Conservation (phyloP, 1,139 yeast species). For the Candida sanyaensis region DNA sequence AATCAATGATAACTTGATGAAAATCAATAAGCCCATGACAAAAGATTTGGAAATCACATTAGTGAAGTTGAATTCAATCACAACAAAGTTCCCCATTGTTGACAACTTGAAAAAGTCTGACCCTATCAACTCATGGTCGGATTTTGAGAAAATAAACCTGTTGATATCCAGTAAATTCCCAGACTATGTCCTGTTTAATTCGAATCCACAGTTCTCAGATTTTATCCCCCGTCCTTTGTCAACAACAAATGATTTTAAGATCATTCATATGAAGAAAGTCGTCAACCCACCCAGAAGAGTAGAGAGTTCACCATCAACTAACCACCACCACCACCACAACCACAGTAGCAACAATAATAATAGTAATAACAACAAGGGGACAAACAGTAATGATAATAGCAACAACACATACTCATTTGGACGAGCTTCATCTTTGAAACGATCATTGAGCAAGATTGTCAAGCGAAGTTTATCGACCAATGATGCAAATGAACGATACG, state of each 20-base stretch:
- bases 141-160: constrained; percentile 11
- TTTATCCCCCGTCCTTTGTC: constrained; percentile 13
- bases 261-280: constrained; percentile 4
- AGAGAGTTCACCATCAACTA: constrained; percentile 1
- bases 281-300: constrained; percentile 3
- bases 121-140: constrained; percentile 11
- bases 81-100: constrained; percentile 12
- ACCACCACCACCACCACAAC: background rate
- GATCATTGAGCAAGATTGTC: constrained; percentile 12
- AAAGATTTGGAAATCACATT: constrained; percentile 15
- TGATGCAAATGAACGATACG: constrained; percentile 5
- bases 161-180: constrained; percentile 13
- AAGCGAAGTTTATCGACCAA: constrained; percentile 11
- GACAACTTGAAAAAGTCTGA: constrained; percentile 11
- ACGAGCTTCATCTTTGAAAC: constrained; percentile 7
- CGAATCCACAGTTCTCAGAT: constrained; percentile 9
- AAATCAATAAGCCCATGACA: constrained; percentile 7
- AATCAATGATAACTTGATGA: constrained; percentile 12
- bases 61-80: constrained; percentile 13
- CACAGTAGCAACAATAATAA: background rate
- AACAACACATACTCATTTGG: background rate
- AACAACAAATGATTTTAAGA: constrained; percentile 6
- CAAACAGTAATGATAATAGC: background rate
- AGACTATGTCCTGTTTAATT: constrained; percentile 8
- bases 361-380: background rate